phyloP scores from a whole-genome alignment of 106 monocot species.

The Acorus gramineus region DNA sequence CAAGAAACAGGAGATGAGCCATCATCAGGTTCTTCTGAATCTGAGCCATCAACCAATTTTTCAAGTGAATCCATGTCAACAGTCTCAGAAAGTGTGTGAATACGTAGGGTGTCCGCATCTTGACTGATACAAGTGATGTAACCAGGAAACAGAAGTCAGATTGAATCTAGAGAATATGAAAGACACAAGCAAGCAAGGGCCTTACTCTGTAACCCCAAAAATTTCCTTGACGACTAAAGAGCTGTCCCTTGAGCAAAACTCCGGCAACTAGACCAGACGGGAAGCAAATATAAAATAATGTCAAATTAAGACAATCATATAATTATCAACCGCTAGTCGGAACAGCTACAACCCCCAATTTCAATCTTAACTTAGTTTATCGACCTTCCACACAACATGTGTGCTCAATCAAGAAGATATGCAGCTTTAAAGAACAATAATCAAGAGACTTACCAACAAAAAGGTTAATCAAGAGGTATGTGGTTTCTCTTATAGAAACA shows the following conservation, averaged over 20 bases:
- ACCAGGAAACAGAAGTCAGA: neutral
- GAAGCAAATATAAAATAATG: neutral
- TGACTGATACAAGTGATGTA: slow-evolving; percentile 26
- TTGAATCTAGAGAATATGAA: neutral
- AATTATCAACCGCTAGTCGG: too few species aligned
- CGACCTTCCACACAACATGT: too few species aligned
- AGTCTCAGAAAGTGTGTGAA: slow-evolving; percentile 37
- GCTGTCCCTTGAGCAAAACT: slow-evolving; percentile 70
- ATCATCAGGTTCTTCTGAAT: slow-evolving; percentile 11
- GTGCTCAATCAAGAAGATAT: too few species aligned
- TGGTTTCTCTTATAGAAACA: too few species aligned
- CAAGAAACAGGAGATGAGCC: neutral
- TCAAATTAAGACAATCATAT: too few species aligned
- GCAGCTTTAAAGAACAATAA: too few species aligned
- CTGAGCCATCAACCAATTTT: slow-evolving; percentile 40
- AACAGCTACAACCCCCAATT: too few species aligned
- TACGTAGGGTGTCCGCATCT: slow-evolving; percentile 52
- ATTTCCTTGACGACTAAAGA: slow-evolving; percentile 77
- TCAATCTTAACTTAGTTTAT: too few species aligned
- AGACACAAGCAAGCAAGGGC: neutral
- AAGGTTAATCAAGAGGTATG: too few species aligned
- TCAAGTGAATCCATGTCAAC: slow-evolving; percentile 47
- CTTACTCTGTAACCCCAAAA: slow-evolving; percentile 88
- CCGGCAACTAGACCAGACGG: slow-evolving; percentile 42
- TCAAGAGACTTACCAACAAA: too few species aligned